These are phyloP conservation scores for Aspergillus spinulosporus DNA, from an alignment of 2,329 filamentous ascomycete genomes.

Conservation along the genomic window DNA sequence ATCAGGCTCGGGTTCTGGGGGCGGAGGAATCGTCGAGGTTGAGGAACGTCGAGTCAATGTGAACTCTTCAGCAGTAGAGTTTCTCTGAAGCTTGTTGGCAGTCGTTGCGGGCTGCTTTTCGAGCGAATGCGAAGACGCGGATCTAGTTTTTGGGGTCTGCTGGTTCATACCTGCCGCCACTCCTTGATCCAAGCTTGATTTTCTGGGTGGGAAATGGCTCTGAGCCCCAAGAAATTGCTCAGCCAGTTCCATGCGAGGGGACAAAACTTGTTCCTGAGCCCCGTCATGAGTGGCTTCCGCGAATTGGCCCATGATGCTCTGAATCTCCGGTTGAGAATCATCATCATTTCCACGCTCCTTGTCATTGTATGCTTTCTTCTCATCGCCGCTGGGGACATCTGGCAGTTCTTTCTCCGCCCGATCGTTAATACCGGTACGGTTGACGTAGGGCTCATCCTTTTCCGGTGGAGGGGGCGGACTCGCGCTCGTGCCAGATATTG, in stretches of 20 bases:
- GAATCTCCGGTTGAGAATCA: conserved; percentile 79
- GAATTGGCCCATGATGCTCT: conserved; percentile 97
- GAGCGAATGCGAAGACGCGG: conserved; percentile 18
- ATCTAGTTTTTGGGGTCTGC: conserved; percentile 23
- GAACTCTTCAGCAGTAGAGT: conserved; percentile 28
- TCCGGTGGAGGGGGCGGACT: conserved; percentile 51
- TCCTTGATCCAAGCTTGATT: conserved; percentile 79
- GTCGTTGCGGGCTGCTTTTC: conserved; percentile 28
- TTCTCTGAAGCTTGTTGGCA: conserved; percentile 29
- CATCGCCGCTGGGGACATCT: conserved; percentile 33
- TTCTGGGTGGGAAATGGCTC: conserved; percentile 73
- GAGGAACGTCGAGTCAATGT: conserved; percentile 35
- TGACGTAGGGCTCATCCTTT: conserved; percentile 55
- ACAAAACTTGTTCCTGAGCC: conserved; percentile 84
- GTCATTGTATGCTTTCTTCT: conserved; percentile 44
- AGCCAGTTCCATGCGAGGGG: conserved; percentile 78
- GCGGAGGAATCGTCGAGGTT: conserved; percentile 55
- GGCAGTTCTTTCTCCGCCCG: conserved; percentile 43
- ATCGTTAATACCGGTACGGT: conserved; percentile 41
- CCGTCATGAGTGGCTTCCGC: conserved; percentile 71
- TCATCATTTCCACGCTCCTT: conserved; percentile 67
- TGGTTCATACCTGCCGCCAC: conserved; percentile 42
- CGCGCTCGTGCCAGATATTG: conserved; percentile 21
- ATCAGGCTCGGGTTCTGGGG: conserved; percentile 76
- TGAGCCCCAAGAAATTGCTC: conserved; percentile 71